Conservation (phyloP, 257 asterid genomes). For the Lycium barbarum region DNA sequence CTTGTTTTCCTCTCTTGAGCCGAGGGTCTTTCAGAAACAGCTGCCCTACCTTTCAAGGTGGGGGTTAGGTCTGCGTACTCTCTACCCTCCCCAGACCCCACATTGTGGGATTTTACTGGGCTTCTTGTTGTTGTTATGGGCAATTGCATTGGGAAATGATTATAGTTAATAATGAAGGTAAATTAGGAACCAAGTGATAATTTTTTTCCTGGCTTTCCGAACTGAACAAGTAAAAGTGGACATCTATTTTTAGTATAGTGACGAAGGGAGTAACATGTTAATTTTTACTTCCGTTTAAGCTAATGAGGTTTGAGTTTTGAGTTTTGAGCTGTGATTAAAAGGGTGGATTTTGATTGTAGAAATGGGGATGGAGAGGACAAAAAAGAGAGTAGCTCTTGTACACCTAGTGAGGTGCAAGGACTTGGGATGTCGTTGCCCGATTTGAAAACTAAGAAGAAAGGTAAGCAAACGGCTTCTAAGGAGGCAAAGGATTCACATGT, state of each 20-base stretch:
- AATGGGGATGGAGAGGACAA: constrained; percentile 58
- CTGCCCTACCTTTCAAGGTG: too few relatives aligned
- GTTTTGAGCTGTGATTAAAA: not conserved
- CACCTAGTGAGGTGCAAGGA: constrained; percentile 70
- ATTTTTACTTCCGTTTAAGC: not conserved
- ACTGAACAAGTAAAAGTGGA: too few relatives aligned
- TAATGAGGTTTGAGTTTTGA: not conserved
- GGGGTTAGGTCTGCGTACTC: not conserved
- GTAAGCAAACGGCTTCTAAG: constrained; percentile 70
- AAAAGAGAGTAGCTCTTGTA: constrained; percentile 45
- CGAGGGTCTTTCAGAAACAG: too few relatives aligned
- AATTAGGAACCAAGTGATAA: too few relatives aligned
- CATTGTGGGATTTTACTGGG: too few relatives aligned
- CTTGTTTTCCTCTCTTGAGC: too few relatives aligned
- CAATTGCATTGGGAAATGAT: too few relatives aligned
- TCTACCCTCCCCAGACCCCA: not conserved
- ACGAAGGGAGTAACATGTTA: not conserved
- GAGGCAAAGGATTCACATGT: constrained; percentile 77
- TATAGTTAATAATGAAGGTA: too few relatives aligned
- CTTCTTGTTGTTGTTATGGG: too few relatives aligned
- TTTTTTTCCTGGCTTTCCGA: too few relatives aligned
- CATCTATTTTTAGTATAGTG: too few relatives aligned
- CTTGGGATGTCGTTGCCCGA: constrained; percentile 95
- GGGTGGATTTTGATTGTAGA: constrained; percentile 40
- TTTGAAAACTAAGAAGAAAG: constrained; percentile 79